Evolutionary conservation across 2,329 filamentous ascomycete species (phyloP).

Genomic region (Parasarocladium wereldwijsianum): DNA sequence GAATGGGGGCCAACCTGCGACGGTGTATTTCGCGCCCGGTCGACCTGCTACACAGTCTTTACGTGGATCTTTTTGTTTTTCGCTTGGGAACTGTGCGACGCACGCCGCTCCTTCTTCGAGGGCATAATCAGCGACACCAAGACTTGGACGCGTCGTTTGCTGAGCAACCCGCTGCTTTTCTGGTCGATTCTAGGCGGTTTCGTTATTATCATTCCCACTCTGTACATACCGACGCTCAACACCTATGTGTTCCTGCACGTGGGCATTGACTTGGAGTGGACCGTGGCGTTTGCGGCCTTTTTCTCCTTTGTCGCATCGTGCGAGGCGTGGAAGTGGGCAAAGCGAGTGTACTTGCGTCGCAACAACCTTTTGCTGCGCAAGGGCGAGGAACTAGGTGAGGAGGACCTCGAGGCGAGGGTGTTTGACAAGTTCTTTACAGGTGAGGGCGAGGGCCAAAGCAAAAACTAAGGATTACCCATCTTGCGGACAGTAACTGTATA

Average conservation of each 20-base stretch:
- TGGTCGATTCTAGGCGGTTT: constrained; percentile 36
- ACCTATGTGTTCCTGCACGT: constrained; percentile 50
- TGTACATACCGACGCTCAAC: constrained; percentile 58
- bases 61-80: constrained; percentile 56
- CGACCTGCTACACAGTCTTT: constrained; percentile 50
- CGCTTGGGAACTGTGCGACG: constrained; percentile 54
- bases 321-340: constrained; percentile 53
- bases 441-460: too few species aligned
- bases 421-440: constrained; percentile 8
- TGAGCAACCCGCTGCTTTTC: constrained; percentile 39
- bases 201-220: constrained; percentile 39
- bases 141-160: constrained; percentile 39
- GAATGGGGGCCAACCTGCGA: constrained; percentile 34
- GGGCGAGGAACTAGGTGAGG: constrained; percentile 10
- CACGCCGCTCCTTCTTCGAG: constrained; percentile 51
- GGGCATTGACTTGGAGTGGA: constrained; percentile 57
- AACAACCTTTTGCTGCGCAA: constrained; percentile 10
- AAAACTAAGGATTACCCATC: too few species aligned
- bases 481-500: too few species aligned
- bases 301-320: constrained; percentile 48
- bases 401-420: constrained; percentile 10
- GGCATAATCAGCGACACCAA: constrained; percentile 31
- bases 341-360: constrained; percentile 37
- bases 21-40: constrained; percentile 47
- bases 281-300: constrained; percentile 45